Conservation (phyloP, 2,329 filamentous ascomycete species). For the Apiospora hydei region DNA sequence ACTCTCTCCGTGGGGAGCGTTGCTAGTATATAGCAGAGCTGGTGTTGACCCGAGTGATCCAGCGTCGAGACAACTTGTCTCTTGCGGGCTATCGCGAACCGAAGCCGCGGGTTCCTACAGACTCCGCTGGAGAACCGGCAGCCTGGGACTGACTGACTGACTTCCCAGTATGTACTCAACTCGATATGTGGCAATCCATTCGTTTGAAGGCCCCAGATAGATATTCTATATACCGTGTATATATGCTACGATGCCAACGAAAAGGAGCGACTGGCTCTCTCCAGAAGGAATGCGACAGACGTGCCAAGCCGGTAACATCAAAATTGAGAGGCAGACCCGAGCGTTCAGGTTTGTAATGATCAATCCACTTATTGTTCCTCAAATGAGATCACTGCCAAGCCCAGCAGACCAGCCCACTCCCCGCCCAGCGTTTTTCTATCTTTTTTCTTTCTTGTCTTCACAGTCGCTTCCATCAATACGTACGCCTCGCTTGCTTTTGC, state of each 20-base stretch:
- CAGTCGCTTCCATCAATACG: neutral
- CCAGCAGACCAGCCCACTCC: slow-evolving; percentile 12
- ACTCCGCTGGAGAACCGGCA: neutral
- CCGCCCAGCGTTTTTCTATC: neutral
- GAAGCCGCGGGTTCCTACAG: slow-evolving; percentile 11
- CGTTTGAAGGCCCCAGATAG: neutral
- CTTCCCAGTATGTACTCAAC: neutral
- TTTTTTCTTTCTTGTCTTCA: neutral
- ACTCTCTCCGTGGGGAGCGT: neutral
- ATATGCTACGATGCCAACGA: neutral
- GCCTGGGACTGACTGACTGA: neutral
- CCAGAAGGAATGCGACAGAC: slow-evolving; percentile 7
- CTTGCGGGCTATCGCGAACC: slow-evolving; percentile 12
- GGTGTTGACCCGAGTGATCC: neutral
- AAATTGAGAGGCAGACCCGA: neutral
- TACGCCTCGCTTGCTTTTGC: neutral
- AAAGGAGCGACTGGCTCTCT: neutral
- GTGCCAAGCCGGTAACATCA: neutral
- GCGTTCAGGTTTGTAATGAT: slow-evolving; percentile 9
- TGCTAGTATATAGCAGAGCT: neutral
- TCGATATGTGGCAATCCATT: neutral
- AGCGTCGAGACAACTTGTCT: neutral
- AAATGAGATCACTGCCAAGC: slow-evolving; percentile 21
- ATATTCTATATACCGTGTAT: neutral
- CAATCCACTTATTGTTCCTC: slow-evolving; percentile 1